Base-by-base conservation (phyloP, 2,329 filamentous ascomycete species). In the Aspergillus sp. region DNA sequence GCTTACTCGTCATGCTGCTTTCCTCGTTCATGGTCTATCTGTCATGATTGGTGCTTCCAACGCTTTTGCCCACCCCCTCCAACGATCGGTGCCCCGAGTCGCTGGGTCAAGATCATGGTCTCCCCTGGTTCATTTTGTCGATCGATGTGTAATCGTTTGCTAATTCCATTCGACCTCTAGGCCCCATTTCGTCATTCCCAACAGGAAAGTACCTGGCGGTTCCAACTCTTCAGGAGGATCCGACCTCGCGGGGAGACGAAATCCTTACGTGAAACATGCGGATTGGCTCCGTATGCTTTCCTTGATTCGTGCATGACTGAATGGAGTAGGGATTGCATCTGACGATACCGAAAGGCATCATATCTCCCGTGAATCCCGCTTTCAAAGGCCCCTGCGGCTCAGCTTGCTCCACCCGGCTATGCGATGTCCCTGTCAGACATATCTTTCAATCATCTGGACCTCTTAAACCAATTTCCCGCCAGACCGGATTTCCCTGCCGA, bases 401-500 rank as follows among this genome's bases (percentile, higher is more conserved):
- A 36, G 14, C 41, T 25, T 34, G 23, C 20, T 42, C 32, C 38
- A 47, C 41, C 32, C 41, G 42, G 43, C 40, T 59, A 63, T 70
- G 68, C 67, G 54, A 71, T 72, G 70, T 70, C 67, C 65, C 57
- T 72, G 56, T 67, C 67, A 61, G 65, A 68, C 63, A 47, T 63
- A 50, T 58, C 60, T 49, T 66, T 64, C 60, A 67, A 59, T 63
- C 66, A 66, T 52, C 58, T 67, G 52, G 62, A 60, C 63, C 58
- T 62, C 64, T 59, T 68, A 50, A 62, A 61, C 57, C 61, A 65
- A 40, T 65, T 65, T 53, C 61, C 63, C 52, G 59, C 63, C 50
- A 63, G 64, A 54, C 66, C 68, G 58, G 62, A 65, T 48, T 53
- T 64, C 46, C 34, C 59, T 47, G 34, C 60, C 32, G 57, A 45